A percentile compares a stretch with the other conserved stretches of the same genome.
These are phyloP conservation scores for Lactarius hengduanensis DNA, from an alignment of 768 basidiomycete species.

Conservation along the genomic window DNA sequence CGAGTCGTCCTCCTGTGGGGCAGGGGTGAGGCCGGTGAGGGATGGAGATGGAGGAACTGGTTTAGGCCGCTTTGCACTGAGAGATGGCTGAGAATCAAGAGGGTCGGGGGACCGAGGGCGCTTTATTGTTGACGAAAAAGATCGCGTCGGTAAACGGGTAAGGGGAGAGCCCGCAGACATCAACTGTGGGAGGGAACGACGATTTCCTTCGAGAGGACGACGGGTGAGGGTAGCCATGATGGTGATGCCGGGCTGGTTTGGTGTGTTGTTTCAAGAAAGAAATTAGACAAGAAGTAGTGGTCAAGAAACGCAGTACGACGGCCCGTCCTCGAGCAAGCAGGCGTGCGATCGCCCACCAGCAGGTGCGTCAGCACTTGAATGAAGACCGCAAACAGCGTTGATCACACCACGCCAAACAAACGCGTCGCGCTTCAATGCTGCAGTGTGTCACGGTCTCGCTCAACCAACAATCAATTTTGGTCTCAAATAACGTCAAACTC, in stretches of 20 bases:
- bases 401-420: slow-evolving; percentile 26
- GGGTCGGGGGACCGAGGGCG: slow-evolving; percentile 29
- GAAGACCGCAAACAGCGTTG: neutral
- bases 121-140: slow-evolving; percentile 20
- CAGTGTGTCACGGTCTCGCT: neutral
- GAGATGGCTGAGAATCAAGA: slow-evolving; percentile 26
- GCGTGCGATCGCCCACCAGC: slow-evolving; percentile 11
- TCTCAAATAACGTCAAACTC: neutral
- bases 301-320: slow-evolving; percentile 19
- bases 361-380: neutral
- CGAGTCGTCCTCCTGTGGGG: slow-evolving; percentile 23
- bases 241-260: neutral
- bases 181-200: slow-evolving; percentile 26
- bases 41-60: slow-evolving; percentile 24
- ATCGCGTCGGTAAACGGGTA: slow-evolving; percentile 15
- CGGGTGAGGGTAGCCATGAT: slow-evolving; percentile 27
- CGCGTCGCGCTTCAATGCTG: slow-evolving; percentile 25
- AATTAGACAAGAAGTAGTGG: slow-evolving; percentile 5
- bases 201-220: slow-evolving; percentile 28
- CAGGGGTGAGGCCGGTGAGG: neutral
- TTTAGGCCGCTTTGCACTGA: slow-evolving; percentile 25
- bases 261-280: neutral
- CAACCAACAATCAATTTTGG: neutral
- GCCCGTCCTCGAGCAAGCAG: slow-evolving; percentile 14
- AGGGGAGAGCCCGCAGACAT: slow-evolving; percentile 25